Evolutionary conservation across 1,284 basidiomycete species (phyloP).

Genomic region (Inonotus hispidus): DNA sequence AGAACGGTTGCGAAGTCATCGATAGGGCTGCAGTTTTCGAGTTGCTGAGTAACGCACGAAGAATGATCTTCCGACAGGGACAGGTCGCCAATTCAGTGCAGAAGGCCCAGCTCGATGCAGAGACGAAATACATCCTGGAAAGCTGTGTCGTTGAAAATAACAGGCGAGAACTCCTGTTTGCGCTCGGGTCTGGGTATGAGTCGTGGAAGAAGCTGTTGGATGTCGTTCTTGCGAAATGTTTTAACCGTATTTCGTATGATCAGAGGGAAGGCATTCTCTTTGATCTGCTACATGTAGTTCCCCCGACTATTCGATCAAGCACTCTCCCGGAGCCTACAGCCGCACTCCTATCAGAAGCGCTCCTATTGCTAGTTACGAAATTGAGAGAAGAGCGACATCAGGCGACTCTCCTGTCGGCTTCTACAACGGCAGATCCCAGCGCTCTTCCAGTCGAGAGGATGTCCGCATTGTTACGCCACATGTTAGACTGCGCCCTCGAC

Average conservation of each 20-base stretch:
- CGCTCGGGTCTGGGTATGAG: constrained; percentile 66
- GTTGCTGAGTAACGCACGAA: constrained; percentile 57
- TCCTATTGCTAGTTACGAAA: constrained; percentile 80
- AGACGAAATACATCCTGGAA: constrained; percentile 73
- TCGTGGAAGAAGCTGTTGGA: constrained; percentile 83
- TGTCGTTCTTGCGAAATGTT: constrained; percentile 79
- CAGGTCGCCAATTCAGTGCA: constrained; percentile 58
- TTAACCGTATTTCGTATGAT: constrained; percentile 74
- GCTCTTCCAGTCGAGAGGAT: constrained; percentile 78
- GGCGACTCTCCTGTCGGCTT: constrained; percentile 54
- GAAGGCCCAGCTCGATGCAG: constrained; percentile 62
- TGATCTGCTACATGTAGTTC: constrained; percentile 78
- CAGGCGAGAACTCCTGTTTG: constrained; percentile 71
- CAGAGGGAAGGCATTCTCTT: constrained; percentile 82
- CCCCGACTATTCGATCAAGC: constrained; percentile 49
- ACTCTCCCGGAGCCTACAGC: constrained; percentile 69
- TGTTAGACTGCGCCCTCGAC: constrained; percentile 75
- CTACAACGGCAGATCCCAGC: constrained; percentile 57
- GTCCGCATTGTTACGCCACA: constrained; percentile 66
- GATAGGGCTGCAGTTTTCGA: constrained; percentile 68
- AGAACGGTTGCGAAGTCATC: constrained; percentile 76
- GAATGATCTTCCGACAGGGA: constrained; percentile 63
- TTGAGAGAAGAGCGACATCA: constrained; percentile 75
- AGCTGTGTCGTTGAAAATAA: constrained; percentile 86
- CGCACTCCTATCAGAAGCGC: constrained; percentile 76